These are phyloP conservation scores for Metschnikowia dekortorum DNA, from an alignment of 805 yeast species.

Conservation along the genomic window DNA sequence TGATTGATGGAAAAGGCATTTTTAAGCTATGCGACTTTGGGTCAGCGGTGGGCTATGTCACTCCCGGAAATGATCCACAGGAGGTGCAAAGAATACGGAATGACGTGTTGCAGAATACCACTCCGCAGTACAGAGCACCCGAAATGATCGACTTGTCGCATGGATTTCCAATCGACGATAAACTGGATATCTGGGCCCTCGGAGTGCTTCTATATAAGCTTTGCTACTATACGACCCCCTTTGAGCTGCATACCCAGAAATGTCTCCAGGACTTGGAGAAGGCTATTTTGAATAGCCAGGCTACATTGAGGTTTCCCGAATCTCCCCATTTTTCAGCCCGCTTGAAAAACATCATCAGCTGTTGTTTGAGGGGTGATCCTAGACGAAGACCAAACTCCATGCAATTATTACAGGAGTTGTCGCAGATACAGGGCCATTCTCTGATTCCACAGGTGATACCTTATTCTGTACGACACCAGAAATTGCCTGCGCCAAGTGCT, in stretches of 20 bases:
- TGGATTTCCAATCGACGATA: slow-evolving; percentile 72
- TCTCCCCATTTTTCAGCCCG: slow-evolving; percentile 51
- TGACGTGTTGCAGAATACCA: slow-evolving; percentile 73
- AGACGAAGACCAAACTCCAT: slow-evolving; percentile 67
- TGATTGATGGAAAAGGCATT: slow-evolving; percentile 52
- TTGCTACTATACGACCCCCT: slow-evolving; percentile 80
- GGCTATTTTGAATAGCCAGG: slow-evolving; percentile 56
- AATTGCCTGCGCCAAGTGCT: not conserved
- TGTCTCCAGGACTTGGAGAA: slow-evolving; percentile 44
- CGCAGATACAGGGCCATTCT: slow-evolving; percentile 49
- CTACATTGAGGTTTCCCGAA: slow-evolving; percentile 39
- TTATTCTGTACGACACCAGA: slow-evolving; percentile 24
- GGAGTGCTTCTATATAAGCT: slow-evolving; percentile 75
- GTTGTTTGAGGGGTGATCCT: slow-evolving; percentile 62
- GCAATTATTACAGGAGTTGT: slow-evolving; percentile 65
- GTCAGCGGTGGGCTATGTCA: slow-evolving; percentile 61
- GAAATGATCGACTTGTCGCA: slow-evolving; percentile 74
- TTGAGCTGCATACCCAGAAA: slow-evolving; percentile 48
- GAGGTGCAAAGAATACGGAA: slow-evolving; percentile 58
- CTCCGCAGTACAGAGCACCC: slow-evolving; percentile 82
- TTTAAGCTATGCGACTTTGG: slow-evolving; percentile 83
- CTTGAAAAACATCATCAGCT: slow-evolving; percentile 59
- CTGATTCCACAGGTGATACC: slow-evolving; percentile 42
- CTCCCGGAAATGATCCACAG: slow-evolving; percentile 58
- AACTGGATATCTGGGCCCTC: slow-evolving; percentile 82